Conservation (phyloP, 257 asterid genomes). For the Cordia subcordata region DNA sequence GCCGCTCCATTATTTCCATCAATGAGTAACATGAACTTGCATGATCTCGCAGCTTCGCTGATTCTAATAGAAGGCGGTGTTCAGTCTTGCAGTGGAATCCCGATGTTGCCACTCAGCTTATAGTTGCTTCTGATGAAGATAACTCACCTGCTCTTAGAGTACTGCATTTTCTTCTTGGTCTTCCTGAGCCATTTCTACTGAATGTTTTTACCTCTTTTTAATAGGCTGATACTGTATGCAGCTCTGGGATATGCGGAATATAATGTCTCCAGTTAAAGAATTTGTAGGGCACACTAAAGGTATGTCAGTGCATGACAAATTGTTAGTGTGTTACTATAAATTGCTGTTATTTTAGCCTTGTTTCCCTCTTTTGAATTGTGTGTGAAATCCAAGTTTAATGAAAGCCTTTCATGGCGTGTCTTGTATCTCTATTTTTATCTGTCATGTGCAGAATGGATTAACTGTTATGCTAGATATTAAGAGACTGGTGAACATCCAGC, state of each 20-base stretch:
- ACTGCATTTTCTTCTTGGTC: conserved; percentile 15
- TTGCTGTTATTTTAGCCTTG: neutral
- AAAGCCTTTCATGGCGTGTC: no score
- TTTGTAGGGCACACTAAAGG: conserved; percentile 94
- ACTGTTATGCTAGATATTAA: no score
- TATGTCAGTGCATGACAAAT: conserved; percentile 17
- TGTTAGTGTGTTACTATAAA: neutral
- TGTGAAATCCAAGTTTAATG: no score
- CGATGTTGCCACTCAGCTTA: conserved; percentile 81
- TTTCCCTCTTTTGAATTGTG: neutral
- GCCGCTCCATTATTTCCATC: neutral
- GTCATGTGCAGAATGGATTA: no score
- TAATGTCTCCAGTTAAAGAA: conserved; percentile 87
- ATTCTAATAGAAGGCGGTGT: conserved; percentile 77
- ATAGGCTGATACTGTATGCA: conserved; percentile 35
- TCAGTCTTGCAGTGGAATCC: conserved; percentile 99
- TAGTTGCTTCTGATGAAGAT: conserved; percentile 98
- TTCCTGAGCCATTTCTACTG: neutral
- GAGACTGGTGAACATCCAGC: no score
- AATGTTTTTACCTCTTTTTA: conserved; percentile 4
- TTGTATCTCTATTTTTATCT: no score
- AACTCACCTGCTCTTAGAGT: conserved; percentile 84
- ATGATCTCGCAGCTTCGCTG: conserved; percentile 61
- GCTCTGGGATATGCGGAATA: conserved; percentile 97
- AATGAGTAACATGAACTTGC: conserved; percentile 5